phyloP scores from a whole-genome alignment of 2,329 filamentous ascomycete species.

The Colletotrichum sp. region DNA sequence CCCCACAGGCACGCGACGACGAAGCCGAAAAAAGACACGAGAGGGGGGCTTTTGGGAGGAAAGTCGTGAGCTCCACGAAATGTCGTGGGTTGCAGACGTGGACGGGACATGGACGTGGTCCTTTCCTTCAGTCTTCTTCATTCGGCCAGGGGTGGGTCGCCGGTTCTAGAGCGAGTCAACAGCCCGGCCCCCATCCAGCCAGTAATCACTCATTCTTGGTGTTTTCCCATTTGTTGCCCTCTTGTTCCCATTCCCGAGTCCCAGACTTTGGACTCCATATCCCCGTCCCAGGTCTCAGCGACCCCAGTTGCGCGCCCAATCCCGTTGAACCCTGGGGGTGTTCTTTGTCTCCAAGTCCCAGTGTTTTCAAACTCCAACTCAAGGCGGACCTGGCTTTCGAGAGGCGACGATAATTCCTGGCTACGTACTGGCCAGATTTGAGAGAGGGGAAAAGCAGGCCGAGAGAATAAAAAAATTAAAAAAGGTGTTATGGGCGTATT shows the following conservation, averaged over 20 bases:
- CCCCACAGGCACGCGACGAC: slow-evolving; percentile 17
- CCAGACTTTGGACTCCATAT: neutral
- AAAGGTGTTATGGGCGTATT: neutral
- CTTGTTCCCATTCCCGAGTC: neutral
- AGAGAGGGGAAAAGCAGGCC: neutral
- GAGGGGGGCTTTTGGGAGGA: neutral
- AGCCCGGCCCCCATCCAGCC: slow-evolving; percentile 5
- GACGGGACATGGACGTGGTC: neutral
- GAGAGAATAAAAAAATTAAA: neutral
- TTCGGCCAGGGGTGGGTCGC: neutral
- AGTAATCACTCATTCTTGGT: neutral
- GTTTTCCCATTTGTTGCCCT: neutral
- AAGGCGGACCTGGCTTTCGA: neutral
- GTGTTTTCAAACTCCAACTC: neutral
- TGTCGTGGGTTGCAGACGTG: neutral
- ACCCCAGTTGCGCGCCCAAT: neutral
- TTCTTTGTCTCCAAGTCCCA: neutral
- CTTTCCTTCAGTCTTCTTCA: neutral
- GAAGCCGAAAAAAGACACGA: neutral
- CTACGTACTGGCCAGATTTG: neutral
- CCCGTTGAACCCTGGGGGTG: neutral
- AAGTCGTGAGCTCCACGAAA: neutral
- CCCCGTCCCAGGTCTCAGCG: neutral
- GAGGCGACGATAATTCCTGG: neutral
- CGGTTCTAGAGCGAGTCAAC: slow-evolving; percentile 20